phyloP scores from a whole-genome alignment of 2,329 filamentous ascomycete genomes.

The Fusarium penzigii region DNA sequence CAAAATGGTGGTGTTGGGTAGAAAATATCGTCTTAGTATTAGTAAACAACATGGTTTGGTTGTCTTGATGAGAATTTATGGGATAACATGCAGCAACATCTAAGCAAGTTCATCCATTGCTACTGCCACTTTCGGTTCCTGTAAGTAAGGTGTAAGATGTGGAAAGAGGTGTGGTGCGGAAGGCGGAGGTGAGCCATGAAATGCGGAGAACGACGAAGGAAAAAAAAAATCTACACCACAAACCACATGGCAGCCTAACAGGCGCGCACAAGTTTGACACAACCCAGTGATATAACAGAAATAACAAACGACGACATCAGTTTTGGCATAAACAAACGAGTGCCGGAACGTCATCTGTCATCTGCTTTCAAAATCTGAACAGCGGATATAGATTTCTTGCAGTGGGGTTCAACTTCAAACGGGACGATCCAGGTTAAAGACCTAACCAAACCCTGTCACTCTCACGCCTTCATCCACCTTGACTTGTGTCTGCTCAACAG shows the following conservation, averaged over 20 bases:
- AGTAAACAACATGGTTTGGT: too few species aligned
- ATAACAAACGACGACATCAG: neutral
- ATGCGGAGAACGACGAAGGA: slow-evolving; percentile 18
- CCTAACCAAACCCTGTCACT: neutral
- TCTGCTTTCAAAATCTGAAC: neutral
- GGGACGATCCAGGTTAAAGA: neutral
- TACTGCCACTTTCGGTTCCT: too few species aligned
- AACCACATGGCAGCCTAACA: slow-evolving; percentile 17
- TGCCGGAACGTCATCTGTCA: neutral
- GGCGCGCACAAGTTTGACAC: slow-evolving; percentile 19
- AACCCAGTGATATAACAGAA: slow-evolving; percentile 8
- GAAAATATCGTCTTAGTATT: too few species aligned
- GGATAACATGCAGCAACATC: too few species aligned
- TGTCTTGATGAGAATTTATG: too few species aligned
- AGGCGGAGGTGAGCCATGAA: neutral
- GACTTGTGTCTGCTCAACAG: neutral
- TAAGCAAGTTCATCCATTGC: too few species aligned
- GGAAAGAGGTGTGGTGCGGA: too few species aligned
- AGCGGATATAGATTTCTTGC: neutral
- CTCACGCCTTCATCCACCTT: neutral
- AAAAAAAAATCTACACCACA: slow-evolving; percentile 13
- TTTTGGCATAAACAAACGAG: neutral
- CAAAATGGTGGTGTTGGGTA: too few species aligned
- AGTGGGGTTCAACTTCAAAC: neutral
- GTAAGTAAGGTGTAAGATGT: too few species aligned